A percentile compares a stretch with the other conserved stretches of the same genome.
Conservation (phyloP, 345 rosid genomes). For the Citrus australasica region DNA sequence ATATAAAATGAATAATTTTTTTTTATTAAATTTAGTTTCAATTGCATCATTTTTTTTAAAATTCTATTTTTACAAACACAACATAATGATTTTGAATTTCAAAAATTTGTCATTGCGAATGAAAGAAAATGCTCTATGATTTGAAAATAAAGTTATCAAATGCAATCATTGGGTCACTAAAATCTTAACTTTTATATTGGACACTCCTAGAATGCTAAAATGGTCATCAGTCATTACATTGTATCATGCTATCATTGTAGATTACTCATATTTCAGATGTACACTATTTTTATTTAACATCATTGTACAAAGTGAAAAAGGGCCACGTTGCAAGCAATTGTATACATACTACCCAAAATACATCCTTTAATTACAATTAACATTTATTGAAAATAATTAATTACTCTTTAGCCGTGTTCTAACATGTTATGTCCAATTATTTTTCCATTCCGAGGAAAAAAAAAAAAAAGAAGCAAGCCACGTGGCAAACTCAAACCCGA, state of each 20-base stretch:
- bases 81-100: not conserved
- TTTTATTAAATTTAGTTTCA: too few relatives aligned
- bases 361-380: not conserved
- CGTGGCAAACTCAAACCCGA: not conserved
- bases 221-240: not conserved
- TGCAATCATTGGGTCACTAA: not conserved
- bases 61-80: too few relatives aligned
- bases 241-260: not conserved
- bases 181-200: too few relatives aligned
- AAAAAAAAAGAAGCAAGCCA: not conserved
- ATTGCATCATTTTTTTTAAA: too few relatives aligned
- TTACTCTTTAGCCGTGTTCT: too few relatives aligned
- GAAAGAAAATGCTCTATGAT: not conserved
- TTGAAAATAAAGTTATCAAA: not conserved
- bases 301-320: not conserved
- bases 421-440: not conserved
- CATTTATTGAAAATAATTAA: too few relatives aligned
- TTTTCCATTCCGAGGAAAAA: not conserved
- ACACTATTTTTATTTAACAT: not conserved
- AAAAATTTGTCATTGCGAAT: too few relatives aligned
- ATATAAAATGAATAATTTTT: too few relatives aligned
- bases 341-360: not conserved
- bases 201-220: not conserved
- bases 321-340: not conserved
- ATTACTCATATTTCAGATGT: not conserved